Evolutionary conservation across 1,284 basidiomycete genomes (phyloP), one percentile per base, ranked within the genome.

Genomic region (Austropuccinia psidii): DNA sequence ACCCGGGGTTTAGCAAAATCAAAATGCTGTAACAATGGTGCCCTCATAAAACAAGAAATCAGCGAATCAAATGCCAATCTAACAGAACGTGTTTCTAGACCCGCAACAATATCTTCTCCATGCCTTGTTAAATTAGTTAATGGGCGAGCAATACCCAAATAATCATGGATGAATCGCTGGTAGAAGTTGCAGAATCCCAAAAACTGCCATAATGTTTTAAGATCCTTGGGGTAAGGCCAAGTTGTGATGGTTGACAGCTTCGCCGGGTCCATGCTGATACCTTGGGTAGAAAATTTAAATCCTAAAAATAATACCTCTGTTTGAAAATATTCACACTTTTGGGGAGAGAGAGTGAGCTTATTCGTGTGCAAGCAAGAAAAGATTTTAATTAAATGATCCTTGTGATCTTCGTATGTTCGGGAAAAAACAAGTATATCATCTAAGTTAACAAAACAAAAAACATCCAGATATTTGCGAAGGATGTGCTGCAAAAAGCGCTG

Each of bases 101-200:
- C 33, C 50, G 4, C 3, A 1, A 0, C 7, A 8, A 21, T 27
- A 19, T 57, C 35, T 13, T 9, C 8, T 11, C 19, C 39, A 11
- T 69, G 13, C 27, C 31, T 45, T 37, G 66, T 69, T 11, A 58
- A 19, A 19, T 33, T 29, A 1, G 50, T 69, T 19, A 69, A 37
- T 2, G 66, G 54, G 21, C 21, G 35, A 2, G 50, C 54, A 1
- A 69, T 58, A 24, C 15, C 31, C 4, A 41, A 69, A 33, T 58
- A 69, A 29, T 55, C 13, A 31, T 57, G 8, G n/a, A 69, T 69
- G 41, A 69, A 69, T 15, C 35, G 0, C 24, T 39, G 4, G 24
- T 69, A 69, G 29, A 64, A 64, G 24, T 64, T 64, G 5, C 54
- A 45, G 29, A 69, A 69, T 7, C 52, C 67, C 39, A 69, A 47